These are phyloP conservation scores for Ogataea philodendri DNA, from an alignment of 805 yeast genomes.

Conservation along the genomic window DNA sequence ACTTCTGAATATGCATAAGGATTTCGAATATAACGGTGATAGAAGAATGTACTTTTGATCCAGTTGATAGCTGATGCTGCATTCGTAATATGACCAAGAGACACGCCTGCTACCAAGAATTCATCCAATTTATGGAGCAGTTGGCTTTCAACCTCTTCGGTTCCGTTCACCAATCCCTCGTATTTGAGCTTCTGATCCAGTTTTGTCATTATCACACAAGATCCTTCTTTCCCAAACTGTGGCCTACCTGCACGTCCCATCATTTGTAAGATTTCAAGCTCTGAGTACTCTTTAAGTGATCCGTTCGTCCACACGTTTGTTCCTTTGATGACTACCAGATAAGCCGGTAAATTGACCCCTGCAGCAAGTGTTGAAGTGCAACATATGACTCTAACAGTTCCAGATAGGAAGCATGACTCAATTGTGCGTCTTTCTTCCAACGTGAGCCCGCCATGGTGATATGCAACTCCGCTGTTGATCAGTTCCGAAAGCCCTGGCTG, in stretches of 20 bases:
- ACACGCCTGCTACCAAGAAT: slow-evolving; percentile 44
- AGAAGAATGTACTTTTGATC: slow-evolving; percentile 50
- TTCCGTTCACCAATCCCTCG: slow-evolving; percentile 41
- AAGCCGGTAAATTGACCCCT: slow-evolving; percentile 63
- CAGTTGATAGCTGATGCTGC: slow-evolving; percentile 42
- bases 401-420: slow-evolving; percentile 44
- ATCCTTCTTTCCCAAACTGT: slow-evolving; percentile 50
- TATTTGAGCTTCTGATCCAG: slow-evolving; percentile 35
- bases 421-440: slow-evolving; percentile 44
- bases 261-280: slow-evolving; percentile 58
- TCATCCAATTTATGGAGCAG: slow-evolving; percentile 41
- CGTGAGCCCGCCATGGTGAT: slow-evolving; percentile 59
- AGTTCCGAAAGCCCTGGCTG: slow-evolving; percentile 27
- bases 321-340: slow-evolving; percentile 58
- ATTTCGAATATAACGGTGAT: slow-evolving; percentile 35
- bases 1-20: slow-evolving; percentile 5
- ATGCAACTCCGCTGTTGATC: slow-evolving; percentile 42
- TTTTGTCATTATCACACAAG: slow-evolving; percentile 49
- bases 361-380: slow-evolving; percentile 61
- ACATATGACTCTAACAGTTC: slow-evolving; percentile 44
- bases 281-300: slow-evolving; percentile 49
- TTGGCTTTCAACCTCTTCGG: slow-evolving; percentile 46
- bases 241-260: slow-evolving; percentile 67
- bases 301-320: slow-evolving; percentile 57
- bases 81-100: slow-evolving; percentile 39